These are phyloP conservation scores for Aspergillus pseudoglaucus DNA, from an alignment of 2,329 filamentous ascomycete species.

Conservation along the genomic window DNA sequence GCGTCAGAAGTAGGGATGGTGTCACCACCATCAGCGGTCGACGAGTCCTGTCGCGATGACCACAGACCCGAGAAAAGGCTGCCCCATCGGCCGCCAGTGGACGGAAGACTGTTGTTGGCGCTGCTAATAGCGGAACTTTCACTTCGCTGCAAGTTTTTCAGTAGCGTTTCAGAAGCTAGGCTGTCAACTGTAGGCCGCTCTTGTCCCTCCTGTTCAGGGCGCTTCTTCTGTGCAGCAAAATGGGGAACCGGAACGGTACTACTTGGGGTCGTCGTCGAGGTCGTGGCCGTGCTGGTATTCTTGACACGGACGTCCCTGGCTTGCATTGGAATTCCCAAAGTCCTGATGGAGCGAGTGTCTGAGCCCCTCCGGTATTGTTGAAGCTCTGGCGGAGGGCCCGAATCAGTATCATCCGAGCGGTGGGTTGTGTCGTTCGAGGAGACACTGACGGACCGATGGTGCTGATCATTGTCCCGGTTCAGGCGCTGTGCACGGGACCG, in stretches of 20 bases:
- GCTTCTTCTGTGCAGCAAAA: slow-evolving; percentile 41
- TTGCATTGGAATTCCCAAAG: slow-evolving; percentile 40
- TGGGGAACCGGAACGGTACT: slow-evolving; percentile 48
- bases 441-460: slow-evolving; percentile 37
- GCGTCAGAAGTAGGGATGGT: slow-evolving; percentile 14
- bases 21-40: slow-evolving; percentile 31
- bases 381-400: slow-evolving; percentile 15
- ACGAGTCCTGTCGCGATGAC: slow-evolving; percentile 45
- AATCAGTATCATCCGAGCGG: slow-evolving; percentile 29
- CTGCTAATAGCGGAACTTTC: slow-evolving; percentile 44
- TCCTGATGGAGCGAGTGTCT: slow-evolving; percentile 39
- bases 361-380: slow-evolving; percentile 31
- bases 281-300: slow-evolving; percentile 46
- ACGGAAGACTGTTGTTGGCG: slow-evolving; percentile 42
- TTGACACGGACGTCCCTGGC: slow-evolving; percentile 38
- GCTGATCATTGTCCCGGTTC: slow-evolving; percentile 25
- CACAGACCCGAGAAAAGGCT: slow-evolving; percentile 52
- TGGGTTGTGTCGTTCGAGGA: slow-evolving; percentile 39
- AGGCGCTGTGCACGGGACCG: slow-evolving; percentile 43
- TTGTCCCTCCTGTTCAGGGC: slow-evolving; percentile 18
- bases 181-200: slow-evolving; percentile 28
- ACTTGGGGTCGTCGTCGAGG: slow-evolving; percentile 47
- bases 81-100: slow-evolving; percentile 47
- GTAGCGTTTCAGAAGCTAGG: slow-evolving; percentile 50
- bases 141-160: slow-evolving; percentile 48